These are phyloP conservation scores for Tympanopsis confertula DNA, from an alignment of 2,329 filamentous ascomycete genomes.

Conservation along the genomic window DNA sequence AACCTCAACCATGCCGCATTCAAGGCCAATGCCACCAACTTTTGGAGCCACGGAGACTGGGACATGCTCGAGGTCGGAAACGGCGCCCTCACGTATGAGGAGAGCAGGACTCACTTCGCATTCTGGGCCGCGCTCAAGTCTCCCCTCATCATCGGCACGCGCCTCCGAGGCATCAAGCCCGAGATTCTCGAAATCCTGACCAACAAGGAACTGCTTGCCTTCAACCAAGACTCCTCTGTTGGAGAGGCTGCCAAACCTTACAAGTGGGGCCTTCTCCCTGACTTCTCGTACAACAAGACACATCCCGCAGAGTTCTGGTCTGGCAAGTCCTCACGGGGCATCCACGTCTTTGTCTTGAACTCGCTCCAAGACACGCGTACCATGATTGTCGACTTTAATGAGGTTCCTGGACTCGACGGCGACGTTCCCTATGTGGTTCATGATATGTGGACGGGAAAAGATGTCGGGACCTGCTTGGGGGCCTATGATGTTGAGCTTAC, in stretches of 20 bases:
- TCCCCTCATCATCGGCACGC: constrained; percentile 27
- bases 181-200: constrained; percentile 19
- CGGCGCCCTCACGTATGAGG: constrained; percentile 19
- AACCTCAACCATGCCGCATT: constrained; percentile 24
- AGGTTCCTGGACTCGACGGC: constrained; percentile 26
- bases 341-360: constrained; percentile 36
- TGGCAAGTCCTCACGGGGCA: constrained; percentile 26
- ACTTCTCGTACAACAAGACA: constrained; percentile 34
- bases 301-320: constrained; percentile 37
- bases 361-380: constrained; percentile 15
- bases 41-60: constrained; percentile 24
- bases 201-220: constrained; percentile 23
- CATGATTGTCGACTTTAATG: constrained; percentile 25
- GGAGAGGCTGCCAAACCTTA: constrained; percentile 30
- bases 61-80: constrained; percentile 29
- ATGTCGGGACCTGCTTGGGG: too few relatives aligned
- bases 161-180: constrained; percentile 14
- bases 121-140: constrained; percentile 33
- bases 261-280: constrained; percentile 34
- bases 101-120: constrained; percentile 29
- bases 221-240: constrained; percentile 22
- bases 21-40: constrained; percentile 17
- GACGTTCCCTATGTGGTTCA: constrained; percentile 21
- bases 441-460: constrained; percentile 32
- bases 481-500: too few relatives aligned